Base-by-base conservation (phyloP, 2,329 filamentous ascomycete species). In the Cadophora gregata region DNA sequence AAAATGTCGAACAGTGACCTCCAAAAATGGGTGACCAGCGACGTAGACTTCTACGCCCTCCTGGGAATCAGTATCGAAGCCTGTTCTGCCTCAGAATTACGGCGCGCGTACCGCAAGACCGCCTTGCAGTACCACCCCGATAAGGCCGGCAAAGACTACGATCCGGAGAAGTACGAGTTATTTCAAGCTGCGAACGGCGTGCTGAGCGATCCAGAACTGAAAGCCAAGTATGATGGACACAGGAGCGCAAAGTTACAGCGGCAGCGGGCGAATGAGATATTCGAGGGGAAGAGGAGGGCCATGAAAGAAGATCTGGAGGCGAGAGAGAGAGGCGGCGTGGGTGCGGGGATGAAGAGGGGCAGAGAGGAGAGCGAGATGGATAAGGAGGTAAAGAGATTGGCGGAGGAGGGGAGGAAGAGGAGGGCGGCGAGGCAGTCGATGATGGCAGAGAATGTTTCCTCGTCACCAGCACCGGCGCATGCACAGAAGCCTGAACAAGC, bases 71-170 rank as follows among this genome's bases (percentile, higher is more conserved):
- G 69, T 3, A 68, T 73, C 63, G 71, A 74, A 60, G 68, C 68
- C 21, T 74, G 66, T 66, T 70, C 71, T 0, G 68, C 67, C 45
- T 74, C 75, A 7, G 75, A 76, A 67, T 68, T 76, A 7, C 73
- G 75, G 36, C 74, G 76, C 72, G 93, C 93, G 53, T 97, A 95
- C 83, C 88, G 93, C 67, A 92, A 92, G 74, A 89, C 90, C 33
- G 93, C 93, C 3, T 83, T 97, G n/a, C 93, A 93, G 75, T 93
- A 94, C 82, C 95, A 98, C 78, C 95, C 95, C 0, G 95, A 98
- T 84, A 97, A 97, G 81, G 89, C 94, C 64, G 87, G 89, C 70
- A 88, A 86, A 62, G 81, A 85, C 45, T 93, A 90, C 73, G 93
- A 96, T 72, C 85, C 92, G 55, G 89, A 90, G 64, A 92, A 91